Percentiles rank a stretch among this genome's conserved stretches.
These are phyloP conservation scores for Tetrapyrgos nigripes DNA, from an alignment of 1,284 basidiomycete genomes.

Conservation along the genomic window DNA sequence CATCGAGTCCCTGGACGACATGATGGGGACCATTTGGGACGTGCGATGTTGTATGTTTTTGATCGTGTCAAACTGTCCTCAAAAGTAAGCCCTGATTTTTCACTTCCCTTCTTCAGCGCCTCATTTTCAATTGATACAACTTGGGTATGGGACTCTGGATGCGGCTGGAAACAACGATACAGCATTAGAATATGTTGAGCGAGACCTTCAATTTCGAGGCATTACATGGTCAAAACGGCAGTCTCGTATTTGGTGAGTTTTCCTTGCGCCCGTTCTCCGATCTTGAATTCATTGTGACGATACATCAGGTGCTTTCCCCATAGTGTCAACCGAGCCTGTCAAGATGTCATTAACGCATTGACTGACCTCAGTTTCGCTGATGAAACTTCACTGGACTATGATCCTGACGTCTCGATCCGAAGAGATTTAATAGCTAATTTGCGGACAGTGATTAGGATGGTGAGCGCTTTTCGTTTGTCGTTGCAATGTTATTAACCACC, in stretches of 20 bases:
- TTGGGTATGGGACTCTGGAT: not conserved
- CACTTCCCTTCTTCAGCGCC: not conserved
- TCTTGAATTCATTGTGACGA: no score
- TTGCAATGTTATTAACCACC: no score
- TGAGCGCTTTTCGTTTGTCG: not conserved
- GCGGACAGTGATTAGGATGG: not conserved
- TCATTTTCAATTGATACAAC: not conserved
- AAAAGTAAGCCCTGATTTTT: no score
- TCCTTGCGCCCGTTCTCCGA: no score
- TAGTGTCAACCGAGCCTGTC: not conserved
- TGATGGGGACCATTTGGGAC: constrained; percentile 30
- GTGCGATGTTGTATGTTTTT: constrained; percentile 26
- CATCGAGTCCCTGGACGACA: constrained; percentile 29
- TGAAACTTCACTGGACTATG: not conserved
- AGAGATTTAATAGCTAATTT: not conserved
- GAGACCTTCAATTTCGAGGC: not conserved
- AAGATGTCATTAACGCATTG: no score
- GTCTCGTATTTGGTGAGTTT: no score
- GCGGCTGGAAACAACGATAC: not conserved
- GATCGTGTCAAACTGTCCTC: constrained; percentile 13
- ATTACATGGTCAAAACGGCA: no score
- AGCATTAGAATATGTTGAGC: not conserved
- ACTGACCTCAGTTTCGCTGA: not conserved
- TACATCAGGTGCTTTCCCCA: not conserved
- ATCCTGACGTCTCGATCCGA: not conserved